Evolutionary conservation across 495 filamentous ascomycete genomes (phyloP).

Genomic region (Annulohypoxylon moriforme): DNA sequence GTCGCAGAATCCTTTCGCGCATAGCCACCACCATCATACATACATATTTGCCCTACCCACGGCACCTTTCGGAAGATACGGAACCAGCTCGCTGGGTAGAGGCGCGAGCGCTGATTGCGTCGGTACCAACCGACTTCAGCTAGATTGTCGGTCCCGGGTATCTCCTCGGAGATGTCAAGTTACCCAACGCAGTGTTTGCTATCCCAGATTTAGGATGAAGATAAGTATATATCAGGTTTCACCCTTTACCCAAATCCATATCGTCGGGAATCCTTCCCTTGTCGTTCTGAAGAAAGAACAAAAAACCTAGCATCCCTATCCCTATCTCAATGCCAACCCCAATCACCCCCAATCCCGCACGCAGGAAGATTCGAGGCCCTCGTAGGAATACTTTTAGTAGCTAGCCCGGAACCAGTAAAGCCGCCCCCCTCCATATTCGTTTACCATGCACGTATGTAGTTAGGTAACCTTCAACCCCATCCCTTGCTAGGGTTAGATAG

Average conservation of each 20-base stretch:
- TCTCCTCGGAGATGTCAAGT: conserved; percentile 7
- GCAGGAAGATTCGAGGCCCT: neutral
- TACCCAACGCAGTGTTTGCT: conserved; percentile 20
- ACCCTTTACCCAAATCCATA: conserved; percentile 24
- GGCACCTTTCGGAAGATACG: conserved; percentile 26
- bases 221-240: neutral
- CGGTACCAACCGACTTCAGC: conserved; percentile 36
- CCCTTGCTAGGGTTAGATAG: conserved; percentile 2
- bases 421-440: neutral
- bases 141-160: conserved; percentile 36
- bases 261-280: conserved; percentile 8
- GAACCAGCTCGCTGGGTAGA: conserved; percentile 37
- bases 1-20: conserved; percentile 10
- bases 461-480: neutral
- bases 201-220: conserved; percentile 8
- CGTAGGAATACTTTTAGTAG: conserved; percentile 4
- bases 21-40: neutral
- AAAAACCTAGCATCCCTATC: neutral
- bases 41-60: conserved; percentile 12
- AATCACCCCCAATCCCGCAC: neutral
- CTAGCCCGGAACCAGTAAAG: conserved; percentile 18
- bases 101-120: conserved; percentile 36
- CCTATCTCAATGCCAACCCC: neutral
- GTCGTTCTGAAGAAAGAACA: neutral
- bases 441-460: conserved; percentile 4